Conservation (phyloP, 306 rosid genomes). For the Urtica urens region DNA sequence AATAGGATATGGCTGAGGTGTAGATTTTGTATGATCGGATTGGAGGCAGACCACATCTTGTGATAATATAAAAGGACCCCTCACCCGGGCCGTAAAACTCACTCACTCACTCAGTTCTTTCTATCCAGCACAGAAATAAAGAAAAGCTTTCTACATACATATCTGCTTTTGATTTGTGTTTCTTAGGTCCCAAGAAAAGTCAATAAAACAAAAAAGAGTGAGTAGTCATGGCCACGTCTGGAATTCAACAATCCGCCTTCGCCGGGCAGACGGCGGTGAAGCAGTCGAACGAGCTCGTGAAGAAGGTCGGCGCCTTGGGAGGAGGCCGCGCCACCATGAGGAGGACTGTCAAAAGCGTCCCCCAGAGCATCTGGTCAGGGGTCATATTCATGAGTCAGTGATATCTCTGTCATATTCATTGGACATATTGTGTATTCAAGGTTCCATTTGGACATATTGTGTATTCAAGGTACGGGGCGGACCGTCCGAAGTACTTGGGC, state of each 20-base stretch:
- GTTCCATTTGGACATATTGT: neutral
- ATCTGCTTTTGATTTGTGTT: too few species aligned
- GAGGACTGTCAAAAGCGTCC: conserved; percentile 68
- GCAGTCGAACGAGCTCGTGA: conserved; percentile 66
- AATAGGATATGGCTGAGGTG: conserved; percentile 65
- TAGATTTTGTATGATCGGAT: too few species aligned
- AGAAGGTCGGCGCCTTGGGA: conserved; percentile 45
- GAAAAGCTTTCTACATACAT: neutral
- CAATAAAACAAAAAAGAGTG: neutral
- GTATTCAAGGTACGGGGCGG: conserved; percentile 69
- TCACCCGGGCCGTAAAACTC: conserved; percentile 71
- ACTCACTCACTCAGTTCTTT: conserved; percentile 3
- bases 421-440: neutral
- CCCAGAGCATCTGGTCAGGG: conserved; percentile 76
- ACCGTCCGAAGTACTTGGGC: conserved; percentile 92
- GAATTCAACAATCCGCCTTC: conserved; percentile 73
- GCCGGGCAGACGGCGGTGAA: conserved; percentile 69
- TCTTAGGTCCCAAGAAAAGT: too few species aligned
- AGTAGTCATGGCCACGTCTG: conserved; percentile 66
- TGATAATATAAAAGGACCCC: too few species aligned
- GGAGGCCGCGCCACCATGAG: conserved; percentile 73
- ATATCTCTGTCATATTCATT: neutral
- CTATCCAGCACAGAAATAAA: neutral
- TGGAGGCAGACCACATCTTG: too few species aligned
- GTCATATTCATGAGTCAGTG: neutral